Percentiles rank a stretch among this genome's conserved stretches.
phyloP scores from a whole-genome alignment of 768 basidiomycete genomes.

The Hydnum rufescens region DNA sequence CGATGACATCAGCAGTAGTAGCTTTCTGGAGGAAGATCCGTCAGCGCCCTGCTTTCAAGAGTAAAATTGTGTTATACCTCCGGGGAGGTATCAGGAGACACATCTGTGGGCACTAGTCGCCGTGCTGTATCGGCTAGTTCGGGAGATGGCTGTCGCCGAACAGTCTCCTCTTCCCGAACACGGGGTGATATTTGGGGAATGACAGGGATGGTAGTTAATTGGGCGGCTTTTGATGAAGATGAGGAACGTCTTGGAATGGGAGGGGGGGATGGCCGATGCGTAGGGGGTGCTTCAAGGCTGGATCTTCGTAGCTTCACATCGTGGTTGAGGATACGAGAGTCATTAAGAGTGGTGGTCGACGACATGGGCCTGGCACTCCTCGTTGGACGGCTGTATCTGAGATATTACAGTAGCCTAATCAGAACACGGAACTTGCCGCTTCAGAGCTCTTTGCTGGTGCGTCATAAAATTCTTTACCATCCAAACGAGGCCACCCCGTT shows the following conservation, averaged over 20 bases:
- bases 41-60: background rate
- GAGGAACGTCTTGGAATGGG: background rate
- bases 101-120: too few relatives aligned
- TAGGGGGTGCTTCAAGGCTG: too few relatives aligned
- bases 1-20: constrained; percentile 24
- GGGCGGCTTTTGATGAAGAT: background rate
- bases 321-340: too few relatives aligned
- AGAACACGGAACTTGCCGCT: too few relatives aligned
- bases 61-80: background rate
- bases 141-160: background rate
- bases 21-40: background rate
- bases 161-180: background rate
- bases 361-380: too few relatives aligned
- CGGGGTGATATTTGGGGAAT: background rate
- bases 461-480: too few relatives aligned
- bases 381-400: too few relatives aligned
- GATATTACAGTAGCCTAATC: too few relatives aligned
- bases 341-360: too few relatives aligned
- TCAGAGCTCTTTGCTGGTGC: too few relatives aligned
- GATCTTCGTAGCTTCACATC: too few relatives aligned
- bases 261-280: background rate
- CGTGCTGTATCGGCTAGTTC: background rate
- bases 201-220: background rate
- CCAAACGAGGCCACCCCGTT: too few relatives aligned
- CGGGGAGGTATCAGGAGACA: background rate